A percentile compares a stretch with the other conserved stretches of the same genome.
These are phyloP conservation scores for Candida sanyaensis DNA, from an alignment of 1,139 yeast species.

Conservation along the genomic window DNA sequence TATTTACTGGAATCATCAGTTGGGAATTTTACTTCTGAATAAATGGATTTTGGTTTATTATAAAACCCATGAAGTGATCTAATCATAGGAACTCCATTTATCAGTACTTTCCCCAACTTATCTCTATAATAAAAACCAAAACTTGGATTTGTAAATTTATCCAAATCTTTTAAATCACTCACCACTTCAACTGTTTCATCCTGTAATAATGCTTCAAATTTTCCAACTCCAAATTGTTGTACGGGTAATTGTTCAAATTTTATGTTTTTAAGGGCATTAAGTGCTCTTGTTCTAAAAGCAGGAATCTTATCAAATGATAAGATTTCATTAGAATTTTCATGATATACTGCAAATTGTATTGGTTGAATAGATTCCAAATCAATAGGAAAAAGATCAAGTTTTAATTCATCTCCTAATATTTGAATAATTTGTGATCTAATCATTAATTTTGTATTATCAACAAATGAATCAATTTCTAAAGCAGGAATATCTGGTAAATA, in stretches of 20 bases:
- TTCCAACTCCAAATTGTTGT: conserved; percentile 3
- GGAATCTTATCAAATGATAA: conserved; percentile 7
- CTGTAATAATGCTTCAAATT: conserved; percentile 1
- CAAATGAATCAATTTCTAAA: conserved; percentile 1
- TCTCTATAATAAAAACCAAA: conserved; percentile 6
- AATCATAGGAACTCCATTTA: conserved; percentile 4
- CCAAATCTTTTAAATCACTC: conserved; percentile 1
- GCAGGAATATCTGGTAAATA: conserved; percentile 8
- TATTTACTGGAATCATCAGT: conserved; percentile 2
- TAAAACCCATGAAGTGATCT: conserved; percentile 7
- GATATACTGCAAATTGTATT: conserved; percentile 6
- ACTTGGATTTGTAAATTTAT: conserved; percentile 3
- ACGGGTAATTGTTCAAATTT: conserved; percentile 7
- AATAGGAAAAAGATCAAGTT: conserved; percentile 1
- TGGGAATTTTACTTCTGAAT: conserved; percentile 4
- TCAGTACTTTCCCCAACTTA: conserved; percentile 2
- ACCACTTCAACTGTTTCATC: conserved; percentile 1
- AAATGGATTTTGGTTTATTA: neutral
- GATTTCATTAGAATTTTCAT: conserved; percentile 8
- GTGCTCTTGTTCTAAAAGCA: conserved; percentile 6
- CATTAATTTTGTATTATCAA: conserved; percentile 6
- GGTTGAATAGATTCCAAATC: conserved; percentile 8
- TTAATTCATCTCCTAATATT: conserved; percentile 4
- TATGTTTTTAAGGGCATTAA: conserved; percentile 7
- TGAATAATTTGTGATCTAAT: conserved; percentile 3